Base-by-base conservation (phyloP, 2,329 filamentous ascomycete species). In the Alternaria metachromatica region DNA sequence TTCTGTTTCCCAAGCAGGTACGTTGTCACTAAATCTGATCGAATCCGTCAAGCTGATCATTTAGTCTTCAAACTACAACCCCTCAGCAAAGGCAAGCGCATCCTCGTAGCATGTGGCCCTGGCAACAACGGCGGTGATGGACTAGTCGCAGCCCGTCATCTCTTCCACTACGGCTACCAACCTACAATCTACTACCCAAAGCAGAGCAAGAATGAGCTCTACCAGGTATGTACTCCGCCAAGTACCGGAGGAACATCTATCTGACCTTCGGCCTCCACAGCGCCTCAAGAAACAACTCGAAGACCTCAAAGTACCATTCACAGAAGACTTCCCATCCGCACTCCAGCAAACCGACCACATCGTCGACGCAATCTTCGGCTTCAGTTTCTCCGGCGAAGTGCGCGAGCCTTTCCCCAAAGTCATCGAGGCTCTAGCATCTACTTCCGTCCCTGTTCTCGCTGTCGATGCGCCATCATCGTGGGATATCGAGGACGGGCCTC, bases 381-480 rank as follows among this genome's bases (percentile, higher is more conserved):
- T 99, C 83, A 96, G 92, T 64, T 99, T 99, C 82, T 90, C 90
- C 2, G 95, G 94, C 7, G 90, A 96, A 68, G 90, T 99, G 57
- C 90, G 96, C n/a, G 93, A 97, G 69, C 96, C 96, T 1, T 99
- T 98, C 76, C 90, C 90, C 1, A 85, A 86, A 0, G 91, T 97
- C 13, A 96, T 99, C 71, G 84, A 87, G 64, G 89, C 91, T 8
- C 85, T 99, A 41, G 88, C 93, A 70, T 85, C 89, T 45, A 91
- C 92, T 6, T 86, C 86, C 25, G 75, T 96, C 8, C 92, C 94
- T 0, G 91, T 98, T 0, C 90, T 96, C 3, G 92, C 93, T 3
- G 92, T 99, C 21, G 96, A 99, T 81, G 94, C 93, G 7, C 96
- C 96, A 1, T 97, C 93, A 30, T 96, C 92, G 2, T 99, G 96